Evolutionary conservation across 1,139 yeast genomes (phyloP), one percentile per base, ranked within the genome.

Genomic region (Protomyces inouyei): DNA sequence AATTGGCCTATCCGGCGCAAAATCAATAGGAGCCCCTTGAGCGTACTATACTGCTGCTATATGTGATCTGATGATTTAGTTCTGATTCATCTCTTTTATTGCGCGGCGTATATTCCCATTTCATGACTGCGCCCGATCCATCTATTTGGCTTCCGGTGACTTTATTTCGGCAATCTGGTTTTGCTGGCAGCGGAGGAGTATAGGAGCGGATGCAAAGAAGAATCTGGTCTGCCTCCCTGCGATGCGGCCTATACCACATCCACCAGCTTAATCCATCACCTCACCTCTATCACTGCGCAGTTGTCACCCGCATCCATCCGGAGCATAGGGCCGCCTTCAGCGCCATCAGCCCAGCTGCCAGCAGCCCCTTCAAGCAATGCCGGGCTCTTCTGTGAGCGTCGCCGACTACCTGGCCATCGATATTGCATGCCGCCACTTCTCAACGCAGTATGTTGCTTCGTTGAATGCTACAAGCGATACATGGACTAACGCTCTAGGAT

Each of bases 401-500:
- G 57, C 63, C 32, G 63, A 59, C 48, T 59, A 59, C 40, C 63
- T 59, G 16, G 63, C 63, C 21, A 59, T 52, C 40, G 63, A 59
- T 12, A 38, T 59, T 21, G 63, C 63, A 18, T 59, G 63, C 35
- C 63, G 63, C 28, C 63, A 59, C 45, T 43, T 43, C n/a, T 21
- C 48, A n/a, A 16, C 48, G 12, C 48, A 18, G 48, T 43, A 43
- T 6, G 48, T 43, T 16, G 5, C 43, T 23, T 16, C 18, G 25
- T 21, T 18, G 8, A 8, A 10, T 10, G 5, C 6, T 32, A 8
- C 38, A 21, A 6, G 21, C 37, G 25, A 14, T 14, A 40, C 16
- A 14, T 6, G 32, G 9, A 12, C 43, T 21, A 28, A 28, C 32
- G 3, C 16, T 4, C n/a, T 25, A 57, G 61, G 12, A 57, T 57